These are phyloP conservation scores for Neoboletus brunneissimus DNA, from an alignment of 768 basidiomycete genomes.

Conservation along the genomic window DNA sequence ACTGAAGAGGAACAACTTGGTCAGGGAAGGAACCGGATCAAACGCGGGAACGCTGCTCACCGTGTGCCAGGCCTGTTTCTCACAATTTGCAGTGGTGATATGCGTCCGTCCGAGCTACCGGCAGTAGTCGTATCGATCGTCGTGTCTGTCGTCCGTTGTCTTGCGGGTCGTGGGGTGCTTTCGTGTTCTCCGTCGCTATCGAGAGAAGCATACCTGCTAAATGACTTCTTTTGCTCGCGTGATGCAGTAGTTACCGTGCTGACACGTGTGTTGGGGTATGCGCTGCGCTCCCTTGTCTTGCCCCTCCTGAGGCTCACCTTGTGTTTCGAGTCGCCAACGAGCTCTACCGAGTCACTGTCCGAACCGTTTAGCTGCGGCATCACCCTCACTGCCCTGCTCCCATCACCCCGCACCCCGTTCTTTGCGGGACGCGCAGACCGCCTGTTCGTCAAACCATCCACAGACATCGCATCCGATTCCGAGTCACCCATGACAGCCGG, in stretches of 20 bases:
- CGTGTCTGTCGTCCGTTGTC: not conserved
- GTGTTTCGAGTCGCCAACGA: not conserved
- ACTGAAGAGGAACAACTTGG: not conserved
- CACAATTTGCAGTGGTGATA: constrained; percentile 20
- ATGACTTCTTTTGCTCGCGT: not conserved
- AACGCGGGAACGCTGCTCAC: constrained; percentile 9
- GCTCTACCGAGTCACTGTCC: constrained; percentile 4
- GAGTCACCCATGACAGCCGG: constrained; percentile 3
- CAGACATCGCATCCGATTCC: constrained; percentile 31
- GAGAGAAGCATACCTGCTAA: not conserved
- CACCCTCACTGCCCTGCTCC: not conserved
- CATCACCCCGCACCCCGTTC: not conserved
- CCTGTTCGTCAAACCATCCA: constrained; percentile 20
- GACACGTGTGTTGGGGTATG: not conserved
- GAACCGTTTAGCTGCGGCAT: not conserved
- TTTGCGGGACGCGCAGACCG: constrained; percentile 7
- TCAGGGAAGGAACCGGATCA: not conserved
- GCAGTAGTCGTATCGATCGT: not conserved
- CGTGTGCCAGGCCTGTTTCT: constrained; percentile 10
- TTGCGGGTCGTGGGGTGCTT: constrained; percentile 25
- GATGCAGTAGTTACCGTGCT: not conserved
- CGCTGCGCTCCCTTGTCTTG: not conserved
- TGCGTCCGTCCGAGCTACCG: not conserved
- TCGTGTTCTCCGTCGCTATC: constrained; percentile 13
- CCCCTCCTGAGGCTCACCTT: not conserved